Base-by-base conservation (phyloP, 352 stramenopile species). In the Pythium insidiosum region DNA sequence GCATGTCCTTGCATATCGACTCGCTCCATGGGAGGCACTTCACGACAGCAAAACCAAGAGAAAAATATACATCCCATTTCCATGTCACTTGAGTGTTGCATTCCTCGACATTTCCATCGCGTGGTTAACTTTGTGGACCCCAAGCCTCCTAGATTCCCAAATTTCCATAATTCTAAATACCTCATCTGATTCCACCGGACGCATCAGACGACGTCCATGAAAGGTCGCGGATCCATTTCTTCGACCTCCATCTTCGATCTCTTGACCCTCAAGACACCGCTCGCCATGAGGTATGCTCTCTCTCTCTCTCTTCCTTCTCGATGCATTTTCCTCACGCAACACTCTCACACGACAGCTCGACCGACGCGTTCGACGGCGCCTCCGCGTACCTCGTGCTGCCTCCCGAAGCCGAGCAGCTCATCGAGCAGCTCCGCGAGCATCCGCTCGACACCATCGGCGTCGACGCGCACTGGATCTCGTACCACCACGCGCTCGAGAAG, bases 401-500 rank as follows among this genome's bases (percentile, higher is more conserved):
- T 9, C 50, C 48, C 1, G 88, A 97, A 48, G 76, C 82, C 0
- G 86, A 97, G 56, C 71, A 83, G 44, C 62, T 93, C 33, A 67
- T 96, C n/a, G 79, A 95, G 49, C 51, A 58, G 11, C 50, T 97
- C 16, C 34, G 56, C 20, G 59, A 76, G 26, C 71, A 94, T 50
- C 53, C 60, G 0, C 35, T 88, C 2, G 67, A 85, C 6, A 47
- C 56, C 4, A 75, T 97, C 37, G 88, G 86, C 3, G 25, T 41
- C 18, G 61, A 56, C 6, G 57, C 54, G 2, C 47, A 67, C 35
- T 98, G 91, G 88, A 75, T 98, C 30, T 43, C 77, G 23, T 73
- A 97, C 50, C 88, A 97, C 55, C 60, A 89, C 37, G 49, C 49
- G 9, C 67, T 97, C 40, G 84, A 97, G 55, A 97, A 96, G 55